phyloP scores from a whole-genome alignment of 345 rosid species.

The Eucalyptus rudis region DNA sequence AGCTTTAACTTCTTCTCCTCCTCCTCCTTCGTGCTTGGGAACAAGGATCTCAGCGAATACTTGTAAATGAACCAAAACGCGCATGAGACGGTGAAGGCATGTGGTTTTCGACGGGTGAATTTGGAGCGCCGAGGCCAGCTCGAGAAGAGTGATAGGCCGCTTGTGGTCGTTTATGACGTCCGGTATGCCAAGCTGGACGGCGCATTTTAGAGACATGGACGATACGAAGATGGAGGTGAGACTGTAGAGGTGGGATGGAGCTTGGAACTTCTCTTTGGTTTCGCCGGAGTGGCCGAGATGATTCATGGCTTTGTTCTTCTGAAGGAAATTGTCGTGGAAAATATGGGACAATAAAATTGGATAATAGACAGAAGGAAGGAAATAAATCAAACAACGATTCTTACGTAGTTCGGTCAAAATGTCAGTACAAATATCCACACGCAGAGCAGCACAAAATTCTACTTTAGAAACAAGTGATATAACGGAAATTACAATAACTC shows the following conservation, averaged over 20 bases:
- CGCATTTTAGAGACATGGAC: slow-evolving; percentile 37
- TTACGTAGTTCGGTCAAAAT: accelerated
- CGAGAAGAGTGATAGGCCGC: slow-evolving; percentile 20
- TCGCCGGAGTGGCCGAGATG: not conserved
- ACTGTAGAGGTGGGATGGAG: slow-evolving; percentile 24
- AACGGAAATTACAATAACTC: too few relatives aligned
- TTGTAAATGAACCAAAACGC: slow-evolving; percentile 16
- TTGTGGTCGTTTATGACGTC: slow-evolving; percentile 22
- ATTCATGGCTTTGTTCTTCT: not conserved
- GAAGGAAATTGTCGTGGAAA: not conserved
- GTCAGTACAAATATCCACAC: accelerated
- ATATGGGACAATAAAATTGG: not conserved
- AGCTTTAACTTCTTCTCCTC: not conserved
- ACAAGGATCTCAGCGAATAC: slow-evolving; percentile 5
- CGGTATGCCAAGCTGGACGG: slow-evolving; percentile 28
- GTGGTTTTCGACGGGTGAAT: slow-evolving; percentile 10
- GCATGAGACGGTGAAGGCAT: slow-evolving; percentile 20
- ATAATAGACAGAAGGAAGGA: not conserved
- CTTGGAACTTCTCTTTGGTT: slow-evolving; percentile 7
- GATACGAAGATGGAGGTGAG: slow-evolving; percentile 12
- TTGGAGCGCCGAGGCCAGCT: slow-evolving; percentile 14
- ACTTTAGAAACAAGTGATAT: too few relatives aligned
- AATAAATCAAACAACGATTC: not conserved
- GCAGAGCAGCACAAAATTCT: accelerated
- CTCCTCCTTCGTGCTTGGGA: not conserved